Base-by-base conservation (phyloP, 768 basidiomycete species). In the Lactarius quietus region DNA sequence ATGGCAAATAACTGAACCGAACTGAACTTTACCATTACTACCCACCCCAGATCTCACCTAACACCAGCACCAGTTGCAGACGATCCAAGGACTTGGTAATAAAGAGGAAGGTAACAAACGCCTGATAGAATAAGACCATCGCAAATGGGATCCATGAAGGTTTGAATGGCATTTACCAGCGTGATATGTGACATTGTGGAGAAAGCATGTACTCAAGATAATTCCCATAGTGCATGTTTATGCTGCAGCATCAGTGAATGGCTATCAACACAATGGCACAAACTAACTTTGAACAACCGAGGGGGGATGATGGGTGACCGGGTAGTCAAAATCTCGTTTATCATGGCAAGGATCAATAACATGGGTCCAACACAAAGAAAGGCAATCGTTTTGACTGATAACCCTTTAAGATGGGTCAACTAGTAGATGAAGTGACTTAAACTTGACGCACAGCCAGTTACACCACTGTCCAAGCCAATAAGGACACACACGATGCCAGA, bases 1-100 rank as follows among this genome's bases (percentile, higher is more conserved):
- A n/a, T n/a, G n/a, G n/a, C n/a, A n/a, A n/a, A n/a, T n/a, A n/a
- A n/a, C n/a, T n/a, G n/a, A n/a, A n/a, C n/a, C n/a, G n/a, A n/a
- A n/a, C n/a, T n/a, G n/a, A n/a, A n/a, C n/a, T n/a, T n/a, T n/a
- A n/a, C n/a, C n/a, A n/a, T n/a, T n/a, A n/a, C n/a, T n/a, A n/a
- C n/a, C n/a, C n/a, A n/a, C 33, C 33, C 14, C 3, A 14, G 39
- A 18, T 17, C 60, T 73, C 73, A 87, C 88, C 83, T 78, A 26
- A 91, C 80, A 59, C 88, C 89, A 29, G 89, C 82, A 56, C 76
- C 80, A 0, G 89, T 91, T 7, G 90, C 88, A 9, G 88, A 88
- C 0, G 89, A 80, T 0, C 91, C 91, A 14, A 92, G 81, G 2
- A 88, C 83, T 77, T 93, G 91, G 75, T 82, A 92, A 72, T 88